Evolutionary conservation across 257 asterid genomes (phyloP).

Genomic region (Paraleonurus japonicus): DNA sequence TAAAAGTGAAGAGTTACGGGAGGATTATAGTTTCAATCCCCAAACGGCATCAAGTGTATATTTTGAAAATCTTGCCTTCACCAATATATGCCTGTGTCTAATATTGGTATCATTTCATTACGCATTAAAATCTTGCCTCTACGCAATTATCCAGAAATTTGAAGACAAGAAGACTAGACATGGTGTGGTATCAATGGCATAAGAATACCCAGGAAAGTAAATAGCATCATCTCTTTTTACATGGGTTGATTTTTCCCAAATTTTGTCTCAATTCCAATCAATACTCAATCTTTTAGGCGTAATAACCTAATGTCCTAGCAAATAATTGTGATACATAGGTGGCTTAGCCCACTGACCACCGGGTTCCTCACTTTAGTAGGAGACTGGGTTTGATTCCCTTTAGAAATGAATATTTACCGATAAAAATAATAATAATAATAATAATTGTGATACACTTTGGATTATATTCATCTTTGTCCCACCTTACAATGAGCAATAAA

Average conservation of each 20-base stretch:
- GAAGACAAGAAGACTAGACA: neutral
- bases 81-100: neutral
- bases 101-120: neutral
- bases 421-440: no score
- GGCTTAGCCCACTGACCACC: no score
- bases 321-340: neutral
- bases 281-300: neutral
- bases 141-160: conserved; percentile 7
- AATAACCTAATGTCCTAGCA: neutral
- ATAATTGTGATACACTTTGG: no score
- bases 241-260: neutral
- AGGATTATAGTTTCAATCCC: no score
- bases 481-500: neutral
- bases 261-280: neutral
- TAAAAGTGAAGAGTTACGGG: no score
- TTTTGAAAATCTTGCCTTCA: neutral
- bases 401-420: no score
- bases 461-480: neutral
- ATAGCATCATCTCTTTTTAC: no score
- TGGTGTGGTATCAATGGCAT: conserved; percentile 3
- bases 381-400: no score
- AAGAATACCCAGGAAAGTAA: no score
- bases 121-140: neutral
- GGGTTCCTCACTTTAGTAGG: no score
- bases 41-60: neutral